Conservation (phyloP, 2,329 filamentous ascomycete species). For the Penicillium hordei region DNA sequence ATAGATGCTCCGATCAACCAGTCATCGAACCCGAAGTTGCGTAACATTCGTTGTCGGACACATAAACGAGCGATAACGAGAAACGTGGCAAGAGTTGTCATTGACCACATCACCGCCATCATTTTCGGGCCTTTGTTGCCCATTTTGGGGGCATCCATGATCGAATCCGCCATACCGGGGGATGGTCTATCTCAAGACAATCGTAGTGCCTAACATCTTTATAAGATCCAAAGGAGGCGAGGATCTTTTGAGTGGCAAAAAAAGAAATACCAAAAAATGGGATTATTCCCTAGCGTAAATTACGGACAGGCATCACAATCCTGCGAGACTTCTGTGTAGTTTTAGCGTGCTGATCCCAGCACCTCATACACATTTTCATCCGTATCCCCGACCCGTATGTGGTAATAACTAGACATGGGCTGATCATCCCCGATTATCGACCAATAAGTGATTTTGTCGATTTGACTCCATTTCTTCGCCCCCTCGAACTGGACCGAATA, state of each 20-base stretch:
- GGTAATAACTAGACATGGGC: neutral
- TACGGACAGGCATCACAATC: neutral
- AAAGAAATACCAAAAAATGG: neutral
- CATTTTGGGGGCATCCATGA: neutral
- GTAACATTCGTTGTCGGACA: slow-evolving; percentile 29
- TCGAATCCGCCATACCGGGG: neutral
- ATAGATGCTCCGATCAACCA: slow-evolving; percentile 36
- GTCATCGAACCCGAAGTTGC: slow-evolving; percentile 38
- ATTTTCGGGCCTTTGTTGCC: slow-evolving; percentile 29
- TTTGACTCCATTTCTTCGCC: neutral
- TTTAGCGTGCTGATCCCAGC: neutral
- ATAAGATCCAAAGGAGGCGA: neutral
- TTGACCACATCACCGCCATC: slow-evolving; percentile 30
- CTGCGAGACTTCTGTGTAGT: neutral
- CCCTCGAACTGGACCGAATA: neutral
- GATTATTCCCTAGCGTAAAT: neutral
- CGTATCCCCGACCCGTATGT: neutral
- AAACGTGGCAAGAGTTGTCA: slow-evolving; percentile 30
- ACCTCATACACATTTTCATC: neutral
- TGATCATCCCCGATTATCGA: too few species aligned
- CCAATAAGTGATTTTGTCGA: neutral
- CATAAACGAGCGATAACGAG: slow-evolving; percentile 37
- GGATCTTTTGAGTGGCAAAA: neutral
- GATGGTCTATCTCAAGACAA: neutral
- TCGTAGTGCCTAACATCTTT: neutral